These are phyloP conservation scores for Ploettnerulaceae sp. DNA, from an alignment of 2,329 filamentous ascomycete species.

Conservation along the genomic window DNA sequence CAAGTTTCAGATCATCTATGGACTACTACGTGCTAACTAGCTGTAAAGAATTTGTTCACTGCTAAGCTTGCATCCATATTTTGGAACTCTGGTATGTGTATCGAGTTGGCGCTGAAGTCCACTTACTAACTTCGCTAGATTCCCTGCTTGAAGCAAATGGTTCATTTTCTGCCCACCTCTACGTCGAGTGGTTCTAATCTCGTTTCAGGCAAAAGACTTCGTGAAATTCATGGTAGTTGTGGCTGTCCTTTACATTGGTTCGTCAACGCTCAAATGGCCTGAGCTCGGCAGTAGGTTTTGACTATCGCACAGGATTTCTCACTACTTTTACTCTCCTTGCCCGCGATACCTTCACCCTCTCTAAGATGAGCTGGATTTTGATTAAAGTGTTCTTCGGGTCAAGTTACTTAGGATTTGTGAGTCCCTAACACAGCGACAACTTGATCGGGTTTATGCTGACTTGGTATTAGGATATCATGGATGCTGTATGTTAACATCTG, in stretches of 20 bases:
- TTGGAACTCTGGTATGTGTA: conserved; percentile 61
- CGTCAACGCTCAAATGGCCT: conserved; percentile 13
- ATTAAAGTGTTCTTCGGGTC: conserved; percentile 80
- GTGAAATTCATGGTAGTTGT: conserved; percentile 78
- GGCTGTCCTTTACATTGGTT: conserved; percentile 72
- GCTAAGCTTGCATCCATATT: conserved; percentile 82
- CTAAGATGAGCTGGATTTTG: conserved; percentile 69
- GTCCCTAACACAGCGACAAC: conserved; percentile 25
- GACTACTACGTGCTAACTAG: conserved; percentile 5
- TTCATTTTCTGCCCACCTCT: conserved; percentile 26
- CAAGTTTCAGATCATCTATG: conserved; percentile 28
- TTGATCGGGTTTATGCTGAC: neutral
- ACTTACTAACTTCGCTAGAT: conserved; percentile 44
- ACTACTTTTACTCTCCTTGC: conserved; percentile 80
- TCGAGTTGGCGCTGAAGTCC: neutral
- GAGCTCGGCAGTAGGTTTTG: neutral
- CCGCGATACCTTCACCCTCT: conserved; percentile 60
- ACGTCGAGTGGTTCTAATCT: neutral
- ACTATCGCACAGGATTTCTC: conserved; percentile 56
- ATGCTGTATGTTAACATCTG: conserved; percentile 41
- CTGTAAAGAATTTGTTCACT: conserved; percentile 74
- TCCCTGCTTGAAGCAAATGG: conserved; percentile 90
- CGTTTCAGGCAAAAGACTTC: conserved; percentile 69
- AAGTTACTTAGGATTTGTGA: conserved; percentile 66
- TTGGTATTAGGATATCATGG: conserved; percentile 48